Base-by-base conservation (phyloP, 176 grass and related monocot species). In the Zizania latifolia region DNA sequence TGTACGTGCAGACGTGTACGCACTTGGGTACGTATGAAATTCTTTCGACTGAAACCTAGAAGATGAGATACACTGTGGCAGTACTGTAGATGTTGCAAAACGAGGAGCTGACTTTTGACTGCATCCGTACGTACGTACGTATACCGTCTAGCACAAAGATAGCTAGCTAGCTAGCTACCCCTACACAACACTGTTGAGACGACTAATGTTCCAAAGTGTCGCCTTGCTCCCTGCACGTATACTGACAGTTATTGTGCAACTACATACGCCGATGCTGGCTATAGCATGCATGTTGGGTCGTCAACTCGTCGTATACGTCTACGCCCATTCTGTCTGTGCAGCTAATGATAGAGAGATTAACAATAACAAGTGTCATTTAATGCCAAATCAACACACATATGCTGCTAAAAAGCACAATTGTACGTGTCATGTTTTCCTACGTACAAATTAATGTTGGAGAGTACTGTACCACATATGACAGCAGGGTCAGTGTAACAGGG, bases 201-300 rank as follows among this genome's bases (percentile, higher is more conserved):
- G 43, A 58, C 53, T n/a, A n/a, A n/a, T 45, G 56, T 68, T 76
- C 64, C 71, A 71, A 58, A 77, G n/a, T n/a, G n/a, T n/a, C n/a
- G n/a, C n/a, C n/a, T n/a, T n/a, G 55, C 33, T 63, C n/a, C 40
- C 11, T 34, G 27, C 11, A 26, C 6, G 24, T 24, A n/a, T 54
- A 29, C 61, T 27, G 66, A 63, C 66, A 68, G 21, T 19, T 10
- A 67, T 8, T 38, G 43, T 33, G 23, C 41, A 30, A 53, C 35
- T 24, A 15, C 57, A 44, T 1, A 4, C 28, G 15, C 8, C 48
- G 55, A n/a, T 48, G 56, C 13, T 76, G 82, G 1, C 6, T 53
- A n/a, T n/a, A n/a, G n/a, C n/a, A 72, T n/a, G n/a, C n/a, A n/a
- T 22, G 21, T 23, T 71, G 28, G 78, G 24, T 30, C 14, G n/a